Evolutionary conservation across 2,329 filamentous ascomycete species (phyloP), one percentile per base, ranked within the genome.

Genomic region (Davidsoniella virescens): DNA sequence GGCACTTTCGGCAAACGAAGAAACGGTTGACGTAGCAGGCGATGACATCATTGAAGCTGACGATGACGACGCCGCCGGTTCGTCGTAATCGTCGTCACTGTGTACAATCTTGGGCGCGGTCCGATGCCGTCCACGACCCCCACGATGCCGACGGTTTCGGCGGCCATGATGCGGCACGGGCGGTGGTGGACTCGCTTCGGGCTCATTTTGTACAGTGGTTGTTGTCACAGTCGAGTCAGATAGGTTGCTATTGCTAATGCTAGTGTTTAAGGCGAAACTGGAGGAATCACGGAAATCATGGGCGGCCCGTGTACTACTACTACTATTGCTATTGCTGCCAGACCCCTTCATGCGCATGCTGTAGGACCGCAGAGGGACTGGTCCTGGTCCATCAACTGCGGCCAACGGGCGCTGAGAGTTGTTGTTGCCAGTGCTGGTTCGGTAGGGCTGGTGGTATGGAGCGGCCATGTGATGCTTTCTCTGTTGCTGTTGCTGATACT

Each of bases 181-280:
- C 16, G 29, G 44, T 23, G 29, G 36, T 8, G 44, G 44, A 16
- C n/a, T 47, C 12, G 29, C 44, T 23, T 23, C 20, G 4, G 20
- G 1, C 10, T 29, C 38, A 16, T 47, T 47, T 7, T 23, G n/a
- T 4, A 49, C 38, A 16, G 45, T 37, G 17, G 46, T 49, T 9
- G 46, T 49, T 6, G 46, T 52, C 7, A 52, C 46, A n/a, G 50
- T 52, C 2, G 50, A 48, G 17, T 49, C 50, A 10, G 50, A 52
- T n/a, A 49, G 17, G 33, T 41, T 44, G 17, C 45, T 25, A 25
- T 6, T 43, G 37, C 43, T 37, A 12, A 9, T 17, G 16, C 26
- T 50, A 5, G 43, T 41, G 20, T 4, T 4, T 10, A 12, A 18
- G 39, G 38, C 29, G 6, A 6, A 9, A 12, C 29, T 33, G 4